Base-by-base conservation (phyloP, 495 filamentous ascomycete species). In the Pseudotulostoma volvatum region DNA sequence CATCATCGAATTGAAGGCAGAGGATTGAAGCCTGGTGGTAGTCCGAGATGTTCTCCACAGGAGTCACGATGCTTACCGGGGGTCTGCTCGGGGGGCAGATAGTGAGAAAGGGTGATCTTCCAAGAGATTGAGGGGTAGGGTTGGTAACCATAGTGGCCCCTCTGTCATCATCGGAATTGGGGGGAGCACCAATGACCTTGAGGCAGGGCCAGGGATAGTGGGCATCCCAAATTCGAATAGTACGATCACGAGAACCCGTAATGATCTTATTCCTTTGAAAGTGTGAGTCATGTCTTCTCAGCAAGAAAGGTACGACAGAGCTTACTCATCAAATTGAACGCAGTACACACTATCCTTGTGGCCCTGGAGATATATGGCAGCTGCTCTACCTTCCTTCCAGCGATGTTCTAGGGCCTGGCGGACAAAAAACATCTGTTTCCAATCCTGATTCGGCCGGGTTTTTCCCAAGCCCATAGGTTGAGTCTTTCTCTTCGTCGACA, bases 291-390 rank as follows among this genome's bases (percentile, higher is more conserved):
- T 40, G 9, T 32, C 14, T 11, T 23, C 7, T 11, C 9, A 36
- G n/a, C 37, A 39, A 18, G n/a, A 9, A 13, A 18, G 4, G 40
- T 9, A 41, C 37, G 21, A 41, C 19, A 7, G 8, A 38, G 61
- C 79, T 42, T 73, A 84, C 80, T 96, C 87, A 54, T 97, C 90
- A 60, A 95, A 97, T 53, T 96, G 90, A 30, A 88, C 75, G 55
- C 90, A 96, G 59, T 97, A 97, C 17, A 97, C 87, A 44, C 84
- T 93, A 55, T 96, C 90, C 8, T 72, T 72, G 50, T 97, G 90
- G 1, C 92, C 90, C 50, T 88, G 81, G 13, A 96, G 64, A 54
- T 93, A 94, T 37, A 92, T 79, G 0, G 83, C 77, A 31, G 75
- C 78, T 17, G 82, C 81, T 38, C 76, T 71, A 42, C 82, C 80